Evolutionary conservation across 2,329 filamentous ascomycete species (phyloP).

Genomic region (Verticillium nubilum): DNA sequence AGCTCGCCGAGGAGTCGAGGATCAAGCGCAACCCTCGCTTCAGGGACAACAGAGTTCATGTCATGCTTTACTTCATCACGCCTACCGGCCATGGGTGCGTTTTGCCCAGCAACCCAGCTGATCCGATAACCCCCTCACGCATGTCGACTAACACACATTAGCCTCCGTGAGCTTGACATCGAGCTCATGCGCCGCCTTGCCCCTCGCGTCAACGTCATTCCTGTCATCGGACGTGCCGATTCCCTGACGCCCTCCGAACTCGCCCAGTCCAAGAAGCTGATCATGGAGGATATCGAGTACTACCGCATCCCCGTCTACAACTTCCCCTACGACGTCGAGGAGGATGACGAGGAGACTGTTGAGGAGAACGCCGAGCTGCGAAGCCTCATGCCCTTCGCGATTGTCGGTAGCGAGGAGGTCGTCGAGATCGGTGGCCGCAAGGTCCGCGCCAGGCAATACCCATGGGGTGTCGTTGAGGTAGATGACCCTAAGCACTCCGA

Average conservation of each 20-base stretch:
- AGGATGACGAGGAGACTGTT: slow-evolving; percentile 98
- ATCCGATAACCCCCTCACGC: slow-evolving; percentile 12
- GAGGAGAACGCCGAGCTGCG: slow-evolving; percentile 98
- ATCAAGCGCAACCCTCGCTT: slow-evolving; percentile 99
- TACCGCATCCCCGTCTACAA: slow-evolving; percentile 99
- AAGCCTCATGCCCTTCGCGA: slow-evolving; percentile 97
- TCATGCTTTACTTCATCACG: slow-evolving; percentile 98
- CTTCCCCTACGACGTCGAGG: slow-evolving; percentile 99
- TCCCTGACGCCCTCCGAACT: slow-evolving; percentile 94
- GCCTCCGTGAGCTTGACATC: slow-evolving; percentile 97
- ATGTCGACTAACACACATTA: slow-evolving; percentile 26
- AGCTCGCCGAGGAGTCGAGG: slow-evolving; percentile 97
- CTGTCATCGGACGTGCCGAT: slow-evolving; percentile 97
- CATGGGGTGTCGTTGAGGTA: slow-evolving; percentile 98
- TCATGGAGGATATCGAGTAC: slow-evolving; percentile 99
- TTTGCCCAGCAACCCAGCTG: background rate
- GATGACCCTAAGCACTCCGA: slow-evolving; percentile 99
- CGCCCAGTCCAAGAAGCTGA: slow-evolving; percentile 98
- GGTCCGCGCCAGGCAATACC: slow-evolving; percentile 93
- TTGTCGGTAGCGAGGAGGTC: slow-evolving; percentile 93
- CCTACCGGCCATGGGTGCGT: slow-evolving; percentile 88
- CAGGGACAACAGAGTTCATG: slow-evolving; percentile 97
- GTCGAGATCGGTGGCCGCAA: slow-evolving; percentile 90
- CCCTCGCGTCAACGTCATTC: slow-evolving; percentile 96
- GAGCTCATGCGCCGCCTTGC: slow-evolving; percentile 99